These are phyloP conservation scores for Margaritispora aquatica DNA, from an alignment of 495 filamentous ascomycete genomes.

Conservation along the genomic window DNA sequence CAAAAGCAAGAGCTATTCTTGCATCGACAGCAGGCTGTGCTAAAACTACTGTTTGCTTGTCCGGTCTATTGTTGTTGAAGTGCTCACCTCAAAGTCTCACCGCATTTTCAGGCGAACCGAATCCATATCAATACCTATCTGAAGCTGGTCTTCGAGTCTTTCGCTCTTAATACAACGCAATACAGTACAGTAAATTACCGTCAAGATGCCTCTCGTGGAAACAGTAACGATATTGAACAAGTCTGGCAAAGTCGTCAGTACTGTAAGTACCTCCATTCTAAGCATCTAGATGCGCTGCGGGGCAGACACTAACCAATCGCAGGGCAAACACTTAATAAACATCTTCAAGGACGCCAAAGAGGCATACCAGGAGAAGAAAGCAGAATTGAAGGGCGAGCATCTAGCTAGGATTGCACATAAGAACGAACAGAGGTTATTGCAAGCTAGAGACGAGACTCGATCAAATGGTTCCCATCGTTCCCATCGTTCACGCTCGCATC, in stretches of 20 bases:
- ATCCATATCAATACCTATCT: background rate
- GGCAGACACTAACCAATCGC: slow-evolving; percentile 8
- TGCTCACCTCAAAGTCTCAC: slow-evolving; percentile 5
- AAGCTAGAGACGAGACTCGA: slow-evolving; percentile 27
- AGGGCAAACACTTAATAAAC: slow-evolving; percentile 84
- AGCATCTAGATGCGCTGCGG: too few relatives aligned
- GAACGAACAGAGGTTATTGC: slow-evolving; percentile 15
- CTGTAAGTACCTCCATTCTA: slow-evolving; percentile 49
- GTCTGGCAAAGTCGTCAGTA: slow-evolving; percentile 88
- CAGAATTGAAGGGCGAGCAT: slow-evolving; percentile 61
- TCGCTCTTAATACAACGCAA: background rate
- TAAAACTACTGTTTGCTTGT: background rate
- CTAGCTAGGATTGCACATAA: slow-evolving; percentile 42
- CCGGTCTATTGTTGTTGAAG: slow-evolving; percentile 1
- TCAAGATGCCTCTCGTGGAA: slow-evolving; percentile 48
- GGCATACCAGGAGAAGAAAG: slow-evolving; percentile 78
- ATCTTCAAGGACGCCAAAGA: slow-evolving; percentile 85
- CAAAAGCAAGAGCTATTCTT: background rate
- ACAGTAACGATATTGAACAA: slow-evolving; percentile 88
- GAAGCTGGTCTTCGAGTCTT: slow-evolving; percentile 22
- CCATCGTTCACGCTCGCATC: slow-evolving; percentile 16
- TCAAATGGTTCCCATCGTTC: slow-evolving; percentile 38
- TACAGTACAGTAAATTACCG: slow-evolving; percentile 2
- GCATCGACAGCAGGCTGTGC: background rate
- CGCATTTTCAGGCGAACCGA: slow-evolving; percentile 8